phyloP scores from a whole-genome alignment of 257 asterid species.

The Penstemon barbatus region DNA sequence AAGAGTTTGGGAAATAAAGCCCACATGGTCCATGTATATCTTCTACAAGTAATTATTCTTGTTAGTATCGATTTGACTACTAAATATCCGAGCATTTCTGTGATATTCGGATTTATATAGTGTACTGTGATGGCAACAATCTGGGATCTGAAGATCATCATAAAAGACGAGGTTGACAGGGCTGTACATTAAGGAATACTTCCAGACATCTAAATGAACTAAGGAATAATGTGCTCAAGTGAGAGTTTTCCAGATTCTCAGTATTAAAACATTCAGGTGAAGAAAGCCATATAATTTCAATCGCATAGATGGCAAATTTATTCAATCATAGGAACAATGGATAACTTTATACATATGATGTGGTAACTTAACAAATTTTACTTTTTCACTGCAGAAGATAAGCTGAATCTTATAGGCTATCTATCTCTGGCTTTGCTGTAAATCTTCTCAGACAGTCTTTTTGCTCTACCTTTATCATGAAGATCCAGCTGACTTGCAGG shows the following conservation, averaged over 20 bases:
- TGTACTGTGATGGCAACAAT: too few species aligned
- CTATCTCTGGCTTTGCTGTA: slow-evolving; percentile 31
- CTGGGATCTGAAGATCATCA: too few species aligned
- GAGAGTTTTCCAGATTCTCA: background rate
- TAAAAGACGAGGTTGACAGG: too few species aligned
- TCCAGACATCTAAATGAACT: too few species aligned
- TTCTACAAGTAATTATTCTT: too few species aligned
- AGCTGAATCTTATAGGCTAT: slow-evolving; percentile 20
- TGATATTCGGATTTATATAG: too few species aligned
- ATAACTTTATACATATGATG: slow-evolving; percentile 25
- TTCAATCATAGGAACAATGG: slow-evolving; percentile 25
- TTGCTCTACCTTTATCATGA: slow-evolving; percentile 29
- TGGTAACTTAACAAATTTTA: slow-evolving; percentile 6
- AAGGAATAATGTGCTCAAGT: too few species aligned
- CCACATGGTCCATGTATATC: too few species aligned
- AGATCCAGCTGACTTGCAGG: slow-evolving; percentile 30
- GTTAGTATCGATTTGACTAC: too few species aligned
- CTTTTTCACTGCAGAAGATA: slow-evolving; percentile 27
- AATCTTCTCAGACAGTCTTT: slow-evolving; percentile 31
- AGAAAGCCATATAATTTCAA: background rate
- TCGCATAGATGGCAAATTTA: background rate
- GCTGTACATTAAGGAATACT: too few species aligned
- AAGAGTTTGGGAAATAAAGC: too few species aligned
- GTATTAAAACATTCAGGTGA: background rate
- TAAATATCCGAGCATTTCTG: too few species aligned